Conservation (phyloP, 176 grass and related monocot genomes). For the Oryza australiensis region DNA sequence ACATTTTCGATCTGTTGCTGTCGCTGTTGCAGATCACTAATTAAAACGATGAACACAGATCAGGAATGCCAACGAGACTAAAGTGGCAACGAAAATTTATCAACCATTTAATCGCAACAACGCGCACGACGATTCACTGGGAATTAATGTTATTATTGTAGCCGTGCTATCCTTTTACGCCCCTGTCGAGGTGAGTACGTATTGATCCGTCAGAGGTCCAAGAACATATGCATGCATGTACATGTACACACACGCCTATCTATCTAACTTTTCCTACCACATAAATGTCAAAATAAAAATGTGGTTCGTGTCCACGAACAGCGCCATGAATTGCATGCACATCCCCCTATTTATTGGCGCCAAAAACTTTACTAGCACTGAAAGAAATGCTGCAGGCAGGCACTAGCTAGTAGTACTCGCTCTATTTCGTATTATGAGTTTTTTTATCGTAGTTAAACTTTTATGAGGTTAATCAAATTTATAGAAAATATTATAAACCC, state of each 20-base stretch:
- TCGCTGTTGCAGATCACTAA: not conserved
- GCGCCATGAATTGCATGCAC: constrained; percentile 18
- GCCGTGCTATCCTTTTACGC: constrained; percentile 51
- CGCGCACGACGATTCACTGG: constrained; percentile 24
- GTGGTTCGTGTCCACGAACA: constrained; percentile 31
- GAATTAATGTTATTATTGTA: constrained; percentile 37
- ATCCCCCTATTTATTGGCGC: constrained; percentile 17
- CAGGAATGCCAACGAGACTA: not conserved
- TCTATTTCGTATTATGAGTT: too few species aligned
- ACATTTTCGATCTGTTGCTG: constrained; percentile 4
- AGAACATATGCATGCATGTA: not conserved
- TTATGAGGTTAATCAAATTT: too few species aligned
- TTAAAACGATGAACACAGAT: not conserved
- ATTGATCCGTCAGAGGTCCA: not conserved
- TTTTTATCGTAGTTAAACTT: too few species aligned
- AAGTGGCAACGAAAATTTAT: not conserved
- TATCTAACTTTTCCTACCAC: constrained; percentile 52
- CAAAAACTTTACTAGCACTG: not conserved
- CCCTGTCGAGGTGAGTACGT: constrained; percentile 21
- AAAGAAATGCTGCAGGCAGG: not conserved
- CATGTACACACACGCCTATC: not conserved
- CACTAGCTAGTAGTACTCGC: not conserved
- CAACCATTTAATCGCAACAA: constrained; percentile 24
- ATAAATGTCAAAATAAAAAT: constrained; percentile 54
- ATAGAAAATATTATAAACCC: too few species aligned